Base-by-base conservation (phyloP, 2,329 filamentous ascomycete genomes). In the Aureobasidium sp. region DNA sequence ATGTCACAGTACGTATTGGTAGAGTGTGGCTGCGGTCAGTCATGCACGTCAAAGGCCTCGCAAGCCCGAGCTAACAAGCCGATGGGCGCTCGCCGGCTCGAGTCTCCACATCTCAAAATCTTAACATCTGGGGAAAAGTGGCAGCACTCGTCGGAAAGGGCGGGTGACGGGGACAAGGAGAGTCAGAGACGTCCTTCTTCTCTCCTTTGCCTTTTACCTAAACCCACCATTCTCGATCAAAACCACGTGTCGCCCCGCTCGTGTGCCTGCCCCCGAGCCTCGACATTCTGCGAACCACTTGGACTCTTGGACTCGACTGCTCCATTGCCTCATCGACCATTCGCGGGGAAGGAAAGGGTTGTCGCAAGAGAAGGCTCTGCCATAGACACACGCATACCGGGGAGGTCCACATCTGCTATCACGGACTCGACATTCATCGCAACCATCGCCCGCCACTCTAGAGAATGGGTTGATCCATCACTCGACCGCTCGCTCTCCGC, bases 71-170 rank as follows among this genome's bases (percentile, higher is more conserved):
- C 54, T 42, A 59, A 48, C 21, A 32, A n/a, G 25, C 32, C 54
- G 42, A 21, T 51, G 49, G n/a, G 21, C 49, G 55, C 34, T 30
- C n/a, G 34, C 57, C 45, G 45, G 45, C 34, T 29, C 37, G 34
- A 39, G 57, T 59, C 57, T 59, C 57, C 57, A 59, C 57, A 37
- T 50, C 57, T 21, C 39, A 39, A 59, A 59, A 59, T 59, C 57
- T 37, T 34, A 59, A 49, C 32, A 30, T 59, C 57, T 42, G 57
- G 57, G 57, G 57, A 41, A 48, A 55, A 29, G 34, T 59, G 57
- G 57, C 57, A 59, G 57, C 57, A 42, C 57, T 37, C 3, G 13
- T 50, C 37, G 34, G 45, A 41, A 50, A 41, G 34, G 27, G 57
- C 45, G 57, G 45, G 57, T 41, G 57, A 59, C 34, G 45, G 34